Evolutionary conservation across 2,329 filamentous ascomycete genomes (phyloP).

Genomic region (Geoglossum cookeanum): DNA sequence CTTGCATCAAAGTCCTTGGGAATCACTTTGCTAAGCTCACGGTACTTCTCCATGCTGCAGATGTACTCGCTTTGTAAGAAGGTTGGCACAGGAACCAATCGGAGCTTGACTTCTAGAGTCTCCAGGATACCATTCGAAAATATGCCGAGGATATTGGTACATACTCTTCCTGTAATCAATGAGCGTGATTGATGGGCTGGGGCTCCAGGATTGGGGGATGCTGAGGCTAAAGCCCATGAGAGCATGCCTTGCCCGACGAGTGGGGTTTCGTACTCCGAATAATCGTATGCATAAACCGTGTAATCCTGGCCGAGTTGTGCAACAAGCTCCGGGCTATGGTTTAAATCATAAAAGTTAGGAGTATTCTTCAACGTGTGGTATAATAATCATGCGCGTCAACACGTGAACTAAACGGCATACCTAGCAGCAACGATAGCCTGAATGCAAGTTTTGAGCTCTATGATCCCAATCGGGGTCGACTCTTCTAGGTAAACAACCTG

Average conservation of each 20-base stretch:
- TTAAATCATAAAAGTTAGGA: slow-evolving; percentile 22
- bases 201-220: slow-evolving; percentile 34
- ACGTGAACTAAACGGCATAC: slow-evolving; percentile 18
- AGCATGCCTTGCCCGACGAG: slow-evolving; percentile 91
- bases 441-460: slow-evolving; percentile 74
- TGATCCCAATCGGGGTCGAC: slow-evolving; percentile 59
- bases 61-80: slow-evolving; percentile 40
- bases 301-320: slow-evolving; percentile 61
- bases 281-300: slow-evolving; percentile 93
- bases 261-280: slow-evolving; percentile 83
- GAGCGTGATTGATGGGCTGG: slow-evolving; percentile 42
- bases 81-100: slow-evolving; percentile 58
- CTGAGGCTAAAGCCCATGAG: slow-evolving; percentile 56
- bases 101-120: slow-evolving; percentile 82
- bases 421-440: slow-evolving; percentile 54
- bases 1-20: slow-evolving; percentile 45
- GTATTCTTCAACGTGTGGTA: neutral
- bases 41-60: slow-evolving; percentile 40
- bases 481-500: slow-evolving; percentile 70
- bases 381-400: neutral
- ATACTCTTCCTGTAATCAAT: slow-evolving; percentile 76
- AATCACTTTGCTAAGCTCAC: slow-evolving; percentile 36
- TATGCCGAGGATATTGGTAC: slow-evolving; percentile 65
- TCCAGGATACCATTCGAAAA: slow-evolving; percentile 71
- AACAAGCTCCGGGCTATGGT: slow-evolving; percentile 68